Base-by-base conservation (phyloP, 108 stramenopile genomes). In the Cyclotella baltica region DNA sequence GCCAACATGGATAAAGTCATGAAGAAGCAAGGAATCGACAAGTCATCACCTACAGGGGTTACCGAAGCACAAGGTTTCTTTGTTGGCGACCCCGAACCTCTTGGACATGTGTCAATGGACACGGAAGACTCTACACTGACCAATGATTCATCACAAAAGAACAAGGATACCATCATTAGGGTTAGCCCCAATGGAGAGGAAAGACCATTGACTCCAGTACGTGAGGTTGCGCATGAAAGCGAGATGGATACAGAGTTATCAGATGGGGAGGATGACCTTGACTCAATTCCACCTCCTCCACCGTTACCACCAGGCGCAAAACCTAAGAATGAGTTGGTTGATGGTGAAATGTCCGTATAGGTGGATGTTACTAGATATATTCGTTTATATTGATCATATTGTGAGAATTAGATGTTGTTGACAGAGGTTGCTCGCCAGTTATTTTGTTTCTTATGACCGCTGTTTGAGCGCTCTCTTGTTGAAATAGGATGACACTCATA, bases 191-290 rank as follows among this genome's bases (percentile, higher is more conserved):
- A 57, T 23, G 35, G 25, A 11, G 33, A 79, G n/a, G n/a, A n/a
- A 20, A 36, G 66, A 33, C 34, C 65, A 28, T 35, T 79, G 46
- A 58, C 48, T 27, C 65, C 78, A 27, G 72, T 79, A 1, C 72
- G 38, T 30, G 78, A 79, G 35, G 22, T 79, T 35, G 46, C 78
- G 38, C 71, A 79, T 30, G 78, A 79, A 47, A 79, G 78, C 35
- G 78, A 79, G 27, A 79, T 79, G 51, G 78, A 79, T 36, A 79
- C 78, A 23, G 78, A 79, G 57, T 51, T 79, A 30, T 79, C 78
- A 37, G 72, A 67, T 30, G 66, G 34, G 13, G 78, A 79, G 43
- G 66, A 67, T 23, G 77, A 66, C 18, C 13, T 38, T 2, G 63
- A 61, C 1, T 63, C 64, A 16, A 69, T 77, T 40, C 78, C 78